Evolutionary conservation across 192 early-diverging fungal species (phyloP).

Genomic region (Podila verticillata): DNA sequence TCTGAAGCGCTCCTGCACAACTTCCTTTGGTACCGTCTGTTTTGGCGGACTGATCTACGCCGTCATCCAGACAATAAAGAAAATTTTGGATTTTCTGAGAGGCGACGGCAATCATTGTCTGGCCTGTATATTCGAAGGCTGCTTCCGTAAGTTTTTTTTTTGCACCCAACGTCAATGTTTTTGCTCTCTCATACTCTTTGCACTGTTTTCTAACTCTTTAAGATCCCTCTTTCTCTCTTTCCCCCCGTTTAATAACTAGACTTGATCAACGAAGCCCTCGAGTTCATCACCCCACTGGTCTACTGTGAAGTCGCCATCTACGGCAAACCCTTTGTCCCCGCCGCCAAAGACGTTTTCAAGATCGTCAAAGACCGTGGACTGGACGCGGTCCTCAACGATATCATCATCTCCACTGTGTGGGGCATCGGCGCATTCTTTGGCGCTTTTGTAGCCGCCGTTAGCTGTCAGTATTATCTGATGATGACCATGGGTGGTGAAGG

Average conservation of each 20-base stretch:
- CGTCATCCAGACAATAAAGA: constrained; percentile 67
- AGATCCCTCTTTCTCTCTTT: constrained; percentile 56
- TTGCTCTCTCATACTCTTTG: constrained; percentile 15
- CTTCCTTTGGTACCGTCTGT: constrained; percentile 80
- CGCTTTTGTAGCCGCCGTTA: constrained; percentile 52
- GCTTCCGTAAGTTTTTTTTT: constrained; percentile 28
- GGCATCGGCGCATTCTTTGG: constrained; percentile 68
- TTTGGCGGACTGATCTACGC: constrained; percentile 70
- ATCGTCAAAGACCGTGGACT: constrained; percentile 80
- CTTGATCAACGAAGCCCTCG: constrained; percentile 41
- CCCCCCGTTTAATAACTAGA: constrained; percentile 9
- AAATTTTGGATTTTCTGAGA: constrained; percentile 33
- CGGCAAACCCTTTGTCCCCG: constrained; percentile 71
- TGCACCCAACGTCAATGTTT: constrained; percentile 12
- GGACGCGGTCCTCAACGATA: constrained; percentile 86
- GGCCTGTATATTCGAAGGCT: constrained; percentile 24
- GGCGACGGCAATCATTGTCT: constrained; percentile 17
- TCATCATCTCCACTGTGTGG: constrained; percentile 87
- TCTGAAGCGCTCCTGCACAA: constrained; percentile 78
- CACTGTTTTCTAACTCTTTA: constrained; percentile 6
- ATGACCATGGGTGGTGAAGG: constrained; percentile 74
- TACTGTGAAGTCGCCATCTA: constrained; percentile 90
- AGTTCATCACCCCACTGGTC: constrained; percentile 67
- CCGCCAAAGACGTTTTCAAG: constrained; percentile 82
- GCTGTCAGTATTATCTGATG: constrained; percentile 61